phyloP scores from a whole-genome alignment of 2,329 filamentous ascomycete species.

The Cercospora sojina region DNA sequence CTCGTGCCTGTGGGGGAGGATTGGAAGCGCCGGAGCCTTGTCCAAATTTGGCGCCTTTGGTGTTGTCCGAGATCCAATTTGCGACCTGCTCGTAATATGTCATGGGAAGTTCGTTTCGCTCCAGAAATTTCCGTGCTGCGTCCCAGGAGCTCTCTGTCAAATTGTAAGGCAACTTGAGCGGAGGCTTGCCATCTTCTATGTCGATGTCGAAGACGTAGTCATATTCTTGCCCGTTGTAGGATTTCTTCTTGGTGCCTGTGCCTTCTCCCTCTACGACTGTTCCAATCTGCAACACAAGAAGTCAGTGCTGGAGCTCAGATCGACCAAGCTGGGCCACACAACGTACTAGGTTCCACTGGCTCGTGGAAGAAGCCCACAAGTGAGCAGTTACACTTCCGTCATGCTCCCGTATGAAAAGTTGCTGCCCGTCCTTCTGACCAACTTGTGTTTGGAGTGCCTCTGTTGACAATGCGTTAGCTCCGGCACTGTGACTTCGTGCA shows the following conservation, averaged over 20 bases:
- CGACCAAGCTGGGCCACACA: not conserved
- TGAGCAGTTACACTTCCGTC: conserved; percentile 84
- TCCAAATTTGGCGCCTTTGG: conserved; percentile 80
- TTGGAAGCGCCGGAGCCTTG: conserved; percentile 41
- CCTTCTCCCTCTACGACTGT: conserved; percentile 88
- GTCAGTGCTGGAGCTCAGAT: not conserved
- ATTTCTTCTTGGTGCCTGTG: conserved; percentile 67
- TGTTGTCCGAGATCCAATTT: conserved; percentile 88
- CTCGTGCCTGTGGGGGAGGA: conserved; percentile 54
- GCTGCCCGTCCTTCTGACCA: conserved; percentile 94
- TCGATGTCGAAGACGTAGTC: conserved; percentile 97
- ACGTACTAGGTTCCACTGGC: conserved; percentile 37
- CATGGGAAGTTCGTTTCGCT: conserved; percentile 82
- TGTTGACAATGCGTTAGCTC: conserved; percentile 10
- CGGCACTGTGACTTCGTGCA: not conserved
- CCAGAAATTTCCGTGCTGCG: conserved; percentile 84
- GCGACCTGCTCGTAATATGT: conserved; percentile 88
- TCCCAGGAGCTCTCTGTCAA: conserved; percentile 90
- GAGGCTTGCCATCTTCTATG: conserved; percentile 89
- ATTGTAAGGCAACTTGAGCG: conserved; percentile 92
- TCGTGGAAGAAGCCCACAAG: conserved; percentile 67
- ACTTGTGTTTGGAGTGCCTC: conserved; percentile 79
- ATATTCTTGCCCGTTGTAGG: conserved; percentile 81
- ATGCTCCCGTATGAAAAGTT: conserved; percentile 82
- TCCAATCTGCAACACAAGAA: conserved; percentile 62